A percentile compares a stretch with the other conserved stretches of the same genome.
phyloP scores from a whole-genome alignment of 2,329 filamentous ascomycete species.

The Parastagonospora nodorum region DNA sequence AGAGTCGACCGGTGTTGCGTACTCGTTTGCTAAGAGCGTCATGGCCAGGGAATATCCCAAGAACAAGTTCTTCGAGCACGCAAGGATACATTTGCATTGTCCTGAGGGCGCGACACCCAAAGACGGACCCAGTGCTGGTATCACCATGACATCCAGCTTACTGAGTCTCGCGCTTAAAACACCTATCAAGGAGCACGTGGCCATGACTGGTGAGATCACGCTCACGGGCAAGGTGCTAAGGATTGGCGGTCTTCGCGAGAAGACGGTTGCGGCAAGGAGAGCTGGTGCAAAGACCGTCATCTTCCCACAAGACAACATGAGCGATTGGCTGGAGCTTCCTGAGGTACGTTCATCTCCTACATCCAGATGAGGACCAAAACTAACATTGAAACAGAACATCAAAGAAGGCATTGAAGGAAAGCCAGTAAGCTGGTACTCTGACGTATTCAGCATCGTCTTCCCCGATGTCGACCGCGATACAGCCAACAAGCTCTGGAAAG shows the following conservation, averaged over 20 bases:
- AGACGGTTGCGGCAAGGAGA: conserved; percentile 91
- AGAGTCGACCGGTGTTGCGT: conserved; percentile 92
- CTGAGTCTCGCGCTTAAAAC: conserved; percentile 82
- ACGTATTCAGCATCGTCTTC: conserved; percentile 93
- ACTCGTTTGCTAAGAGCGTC: conserved; percentile 90
- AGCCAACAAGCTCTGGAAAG: conserved; percentile 75
- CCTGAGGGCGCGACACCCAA: conserved; percentile 96
- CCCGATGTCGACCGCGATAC: conserved; percentile 73
- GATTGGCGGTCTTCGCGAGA: conserved; percentile 92
- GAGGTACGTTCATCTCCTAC: conserved; percentile 68
- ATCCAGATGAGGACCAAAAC: neutral
- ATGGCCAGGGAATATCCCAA: conserved; percentile 84
- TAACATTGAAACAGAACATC: conserved; percentile 75
- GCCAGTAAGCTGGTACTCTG: conserved; percentile 89
- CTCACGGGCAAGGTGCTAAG: conserved; percentile 95
- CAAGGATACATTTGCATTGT: conserved; percentile 92
- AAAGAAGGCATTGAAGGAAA: conserved; percentile 93
- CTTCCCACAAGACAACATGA: conserved; percentile 93
- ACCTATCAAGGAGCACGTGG: conserved; percentile 80
- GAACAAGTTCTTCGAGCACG: conserved; percentile 96
- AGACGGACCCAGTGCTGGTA: conserved; percentile 79
- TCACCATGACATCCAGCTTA: conserved; percentile 96
- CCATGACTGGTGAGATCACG: conserved; percentile 97
- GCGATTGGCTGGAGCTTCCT: conserved; percentile 95
- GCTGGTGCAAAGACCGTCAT: conserved; percentile 93